Conservation (phyloP, 2,329 filamentous ascomycete species). For the Cordyceps javanica region DNA sequence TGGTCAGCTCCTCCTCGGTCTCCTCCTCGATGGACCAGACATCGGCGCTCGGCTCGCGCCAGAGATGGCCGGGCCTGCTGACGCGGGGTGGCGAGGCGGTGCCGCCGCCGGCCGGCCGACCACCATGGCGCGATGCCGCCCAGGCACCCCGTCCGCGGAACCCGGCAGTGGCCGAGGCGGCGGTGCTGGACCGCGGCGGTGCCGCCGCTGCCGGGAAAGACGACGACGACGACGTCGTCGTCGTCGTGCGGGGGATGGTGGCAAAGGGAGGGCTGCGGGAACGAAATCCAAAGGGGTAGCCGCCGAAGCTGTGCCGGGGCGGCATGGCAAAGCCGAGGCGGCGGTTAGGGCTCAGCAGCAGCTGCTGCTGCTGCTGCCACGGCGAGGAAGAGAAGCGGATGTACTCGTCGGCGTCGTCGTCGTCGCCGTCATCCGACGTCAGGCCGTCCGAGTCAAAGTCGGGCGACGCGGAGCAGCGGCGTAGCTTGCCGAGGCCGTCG, state of each 20-base stretch:
- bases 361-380: constrained; percentile 27
- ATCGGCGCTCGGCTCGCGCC: constrained; percentile 53
- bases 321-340: constrained; percentile 18
- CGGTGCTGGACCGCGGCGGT: constrained; percentile 21
- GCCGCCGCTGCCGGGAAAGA: constrained; percentile 26
- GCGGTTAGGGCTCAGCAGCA: no score
- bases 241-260: no score
- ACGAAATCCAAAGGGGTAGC: constrained; percentile 26
- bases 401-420: constrained; percentile 45
- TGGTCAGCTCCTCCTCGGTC: constrained; percentile 45
- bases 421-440: constrained; percentile 41
- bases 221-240: constrained; percentile 21
- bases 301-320: constrained; percentile 30
- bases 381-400: constrained; percentile 40
- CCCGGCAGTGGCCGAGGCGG: constrained; percentile 24
- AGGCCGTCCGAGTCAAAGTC: constrained; percentile 36
- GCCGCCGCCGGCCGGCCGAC: not conserved
- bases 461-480: constrained; percentile 25
- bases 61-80: constrained; percentile 36
- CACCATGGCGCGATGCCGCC: constrained; percentile 2
- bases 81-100: constrained; percentile 18
- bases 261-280: constrained; percentile 27
- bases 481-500: constrained; percentile 39
- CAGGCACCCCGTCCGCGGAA: constrained; percentile 22
- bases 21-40: constrained; percentile 57